These are phyloP conservation scores for Scorias spongiosa DNA, from an alignment of 2,329 filamentous ascomycete species.

Conservation along the genomic window DNA sequence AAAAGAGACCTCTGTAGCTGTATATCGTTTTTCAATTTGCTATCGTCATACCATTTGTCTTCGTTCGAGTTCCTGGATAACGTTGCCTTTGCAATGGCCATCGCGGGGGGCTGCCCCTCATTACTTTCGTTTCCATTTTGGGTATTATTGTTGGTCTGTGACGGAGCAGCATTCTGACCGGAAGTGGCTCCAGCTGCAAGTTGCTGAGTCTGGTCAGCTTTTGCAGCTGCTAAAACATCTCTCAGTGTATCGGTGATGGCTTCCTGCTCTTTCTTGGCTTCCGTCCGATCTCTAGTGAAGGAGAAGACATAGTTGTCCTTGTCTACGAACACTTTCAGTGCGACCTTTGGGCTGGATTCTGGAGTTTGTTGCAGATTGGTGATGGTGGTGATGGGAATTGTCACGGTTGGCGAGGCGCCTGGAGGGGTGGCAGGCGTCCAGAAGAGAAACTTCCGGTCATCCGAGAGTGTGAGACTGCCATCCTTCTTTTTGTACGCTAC, in stretches of 20 bases:
- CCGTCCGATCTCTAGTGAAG: conserved; percentile 57
- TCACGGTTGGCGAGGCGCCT: conserved; percentile 48
- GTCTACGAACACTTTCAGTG: conserved; percentile 80
- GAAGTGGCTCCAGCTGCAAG: conserved; percentile 4
- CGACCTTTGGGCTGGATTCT: conserved; percentile 73
- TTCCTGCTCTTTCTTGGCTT: conserved; percentile 72
- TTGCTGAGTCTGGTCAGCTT: conserved; percentile 31
- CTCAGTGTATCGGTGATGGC: conserved; percentile 71
- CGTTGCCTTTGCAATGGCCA: conserved; percentile 63
- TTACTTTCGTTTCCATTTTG: conserved; percentile 9
- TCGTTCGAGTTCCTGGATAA: conserved; percentile 28
- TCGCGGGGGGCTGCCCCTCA: conserved; percentile 44
- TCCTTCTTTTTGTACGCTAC: conserved; percentile 93
- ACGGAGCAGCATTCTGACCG: conserved; percentile 13
- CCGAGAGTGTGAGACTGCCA: conserved; percentile 61
- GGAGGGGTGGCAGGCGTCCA: conserved; percentile 60
- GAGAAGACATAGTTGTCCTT: conserved; percentile 68
- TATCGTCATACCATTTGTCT: conserved; percentile 66
- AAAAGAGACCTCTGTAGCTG: conserved; percentile 78
- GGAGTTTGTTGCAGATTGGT: conserved; percentile 94
- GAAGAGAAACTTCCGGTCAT: conserved; percentile 57
- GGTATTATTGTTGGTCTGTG: conserved; percentile 3
- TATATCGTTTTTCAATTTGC: conserved; percentile 59
- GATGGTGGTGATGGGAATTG: conserved; percentile 59
- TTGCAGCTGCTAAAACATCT: conserved; percentile 55